A percentile compares a stretch with the other conserved stretches of the same genome.
phyloP scores from a whole-genome alignment of 2,329 filamentous ascomycete species.

The Clonostachys rosea region DNA sequence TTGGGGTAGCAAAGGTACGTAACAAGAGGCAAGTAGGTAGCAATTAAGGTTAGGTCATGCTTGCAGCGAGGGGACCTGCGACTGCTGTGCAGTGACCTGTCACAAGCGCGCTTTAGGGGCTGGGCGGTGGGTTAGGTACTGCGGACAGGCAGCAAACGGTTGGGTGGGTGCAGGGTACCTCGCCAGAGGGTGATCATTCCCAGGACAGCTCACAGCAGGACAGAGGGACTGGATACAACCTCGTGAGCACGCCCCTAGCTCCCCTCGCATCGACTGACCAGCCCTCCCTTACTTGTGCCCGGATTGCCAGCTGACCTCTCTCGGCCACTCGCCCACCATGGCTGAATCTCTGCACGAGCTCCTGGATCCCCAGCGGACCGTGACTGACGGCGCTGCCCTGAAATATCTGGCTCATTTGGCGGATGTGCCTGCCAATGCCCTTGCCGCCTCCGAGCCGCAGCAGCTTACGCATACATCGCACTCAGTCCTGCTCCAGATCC shows the following conservation, averaged over 20 bases:
- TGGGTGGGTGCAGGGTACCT: too few relatives aligned
- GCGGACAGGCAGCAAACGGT: too few relatives aligned
- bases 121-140: too few relatives aligned
- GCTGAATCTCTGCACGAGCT: slow-evolving; percentile 28
- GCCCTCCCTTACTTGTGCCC: not conserved
- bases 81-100: too few relatives aligned
- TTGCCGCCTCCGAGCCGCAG: slow-evolving; percentile 72
- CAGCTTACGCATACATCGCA: slow-evolving; percentile 78
- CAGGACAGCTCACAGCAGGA: too few relatives aligned
- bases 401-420: slow-evolving; percentile 75
- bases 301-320: too few relatives aligned
- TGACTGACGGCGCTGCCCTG: slow-evolving; percentile 46
- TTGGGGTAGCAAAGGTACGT: too few relatives aligned
- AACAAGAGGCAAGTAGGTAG: too few relatives aligned
- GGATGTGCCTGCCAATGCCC: slow-evolving; percentile 68
- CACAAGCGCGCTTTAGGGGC: too few relatives aligned
- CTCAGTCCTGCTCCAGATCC: slow-evolving; percentile 75
- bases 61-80: too few relatives aligned
- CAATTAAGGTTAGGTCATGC: too few relatives aligned
- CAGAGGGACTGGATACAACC: not conserved
- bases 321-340: slow-evolving; percentile 13
- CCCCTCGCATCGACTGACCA: not conserved
- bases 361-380: slow-evolving; percentile 18
- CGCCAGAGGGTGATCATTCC: too few relatives aligned
- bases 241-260: not conserved